phyloP scores from a whole-genome alignment of 495 filamentous ascomycete genomes.

The Rostrohypoxylon terebratum region DNA sequence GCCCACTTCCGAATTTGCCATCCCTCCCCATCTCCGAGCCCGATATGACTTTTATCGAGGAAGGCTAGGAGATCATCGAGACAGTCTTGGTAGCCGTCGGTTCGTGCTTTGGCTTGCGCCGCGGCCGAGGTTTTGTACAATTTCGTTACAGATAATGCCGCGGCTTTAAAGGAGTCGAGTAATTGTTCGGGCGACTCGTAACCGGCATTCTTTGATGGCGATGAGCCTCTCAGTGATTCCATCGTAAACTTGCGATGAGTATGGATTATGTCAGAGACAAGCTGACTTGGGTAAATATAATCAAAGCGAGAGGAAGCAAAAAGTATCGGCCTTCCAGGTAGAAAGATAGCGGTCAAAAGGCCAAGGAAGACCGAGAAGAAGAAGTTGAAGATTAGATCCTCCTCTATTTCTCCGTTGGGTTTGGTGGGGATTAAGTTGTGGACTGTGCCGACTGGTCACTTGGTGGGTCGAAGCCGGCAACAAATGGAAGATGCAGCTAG shows the following conservation, averaged over 20 bases:
- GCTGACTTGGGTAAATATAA: neutral
- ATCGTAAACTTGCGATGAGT: conserved; percentile 24
- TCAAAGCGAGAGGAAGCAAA: conserved; percentile 1
- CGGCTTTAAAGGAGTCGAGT: conserved; percentile 88
- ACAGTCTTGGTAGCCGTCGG: conserved; percentile 91
- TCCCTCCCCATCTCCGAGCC: conserved; percentile 81
- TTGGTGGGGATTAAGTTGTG: conserved; percentile 39
- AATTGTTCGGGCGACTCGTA: conserved; percentile 80
- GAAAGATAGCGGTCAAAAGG: conserved; percentile 27
- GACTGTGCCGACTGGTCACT: conserved; percentile 13
- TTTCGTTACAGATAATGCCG: conserved; percentile 93
- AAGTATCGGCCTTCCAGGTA: neutral
- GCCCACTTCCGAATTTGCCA: conserved; percentile 87
- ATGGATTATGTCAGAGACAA: conserved; percentile 3
- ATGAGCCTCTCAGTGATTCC: conserved; percentile 50
- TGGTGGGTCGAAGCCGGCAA: conserved; percentile 39
- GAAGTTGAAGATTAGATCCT: conserved; percentile 26
- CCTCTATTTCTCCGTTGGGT: conserved; percentile 42
- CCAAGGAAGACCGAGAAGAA: conserved; percentile 8
- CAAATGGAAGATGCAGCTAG: conserved; percentile 45
- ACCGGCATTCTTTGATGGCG: conserved; percentile 43
- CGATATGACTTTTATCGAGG: conserved; percentile 82
- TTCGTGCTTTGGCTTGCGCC: conserved; percentile 77
- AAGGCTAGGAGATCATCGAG: conserved; percentile 89
- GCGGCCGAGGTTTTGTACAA: conserved; percentile 90